Percentiles rank a stretch among this genome's conserved stretches.
These are phyloP conservation scores for Chalaropsis ovoidea DNA, from an alignment of 2,329 filamentous ascomycete genomes.

Conservation along the genomic window DNA sequence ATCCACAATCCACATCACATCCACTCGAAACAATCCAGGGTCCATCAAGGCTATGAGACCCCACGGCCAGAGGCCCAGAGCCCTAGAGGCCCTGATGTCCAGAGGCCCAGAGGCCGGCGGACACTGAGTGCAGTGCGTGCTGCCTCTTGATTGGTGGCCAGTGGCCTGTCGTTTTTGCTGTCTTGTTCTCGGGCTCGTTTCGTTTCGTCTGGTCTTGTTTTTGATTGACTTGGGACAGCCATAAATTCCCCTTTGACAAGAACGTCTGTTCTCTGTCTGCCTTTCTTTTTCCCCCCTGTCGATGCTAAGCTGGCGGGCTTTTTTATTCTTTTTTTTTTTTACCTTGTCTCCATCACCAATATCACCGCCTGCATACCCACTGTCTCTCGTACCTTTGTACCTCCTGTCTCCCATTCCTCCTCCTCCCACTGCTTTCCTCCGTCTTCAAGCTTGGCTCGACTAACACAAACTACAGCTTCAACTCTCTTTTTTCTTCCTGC, in stretches of 20 bases:
- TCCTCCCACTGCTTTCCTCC: not conserved
- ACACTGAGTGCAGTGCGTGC: too few relatives aligned
- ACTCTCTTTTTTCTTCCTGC: not conserved
- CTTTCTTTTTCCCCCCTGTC: not conserved
- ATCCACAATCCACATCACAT: not conserved
- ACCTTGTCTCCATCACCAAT: not conserved
- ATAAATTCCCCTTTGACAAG: conserved; percentile 3
- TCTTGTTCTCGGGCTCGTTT: conserved; percentile 18
- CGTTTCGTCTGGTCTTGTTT: conserved; percentile 22
- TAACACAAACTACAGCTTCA: not conserved
- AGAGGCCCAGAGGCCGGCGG: not conserved
- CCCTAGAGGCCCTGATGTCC: too few relatives aligned
- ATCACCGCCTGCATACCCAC: not conserved
- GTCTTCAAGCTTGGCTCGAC: not conserved
- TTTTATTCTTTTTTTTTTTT: not conserved
- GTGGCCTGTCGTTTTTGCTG: conserved; percentile 12
- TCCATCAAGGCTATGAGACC: not conserved
- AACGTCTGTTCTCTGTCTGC: conserved; percentile 7
- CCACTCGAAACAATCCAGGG: conserved; percentile 7
- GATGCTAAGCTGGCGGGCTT: not conserved
- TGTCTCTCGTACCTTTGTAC: too few relatives aligned
- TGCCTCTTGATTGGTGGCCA: not conserved
- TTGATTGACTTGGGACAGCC: conserved; percentile 14
- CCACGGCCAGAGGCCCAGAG: not conserved
- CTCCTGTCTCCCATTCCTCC: not conserved